A percentile compares a stretch with the other conserved stretches of the same genome.
phyloP scores from a whole-genome alignment of 2,329 filamentous ascomycete genomes.

The Diaporthe capsici region DNA sequence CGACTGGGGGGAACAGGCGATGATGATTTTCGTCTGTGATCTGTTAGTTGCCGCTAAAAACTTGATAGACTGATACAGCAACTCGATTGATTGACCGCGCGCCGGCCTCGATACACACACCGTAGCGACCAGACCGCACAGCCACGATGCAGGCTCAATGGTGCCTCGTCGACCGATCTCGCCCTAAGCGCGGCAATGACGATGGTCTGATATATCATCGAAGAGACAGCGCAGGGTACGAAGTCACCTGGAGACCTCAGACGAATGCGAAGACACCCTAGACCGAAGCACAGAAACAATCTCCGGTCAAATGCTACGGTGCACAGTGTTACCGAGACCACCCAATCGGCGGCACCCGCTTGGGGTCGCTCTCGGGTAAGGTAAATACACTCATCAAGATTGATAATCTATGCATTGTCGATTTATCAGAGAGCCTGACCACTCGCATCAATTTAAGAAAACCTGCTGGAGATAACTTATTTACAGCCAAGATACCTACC shows the following conservation, averaged over 20 bases:
- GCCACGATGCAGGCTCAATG: constrained; percentile 4
- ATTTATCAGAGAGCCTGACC: not conserved
- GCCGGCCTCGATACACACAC: not conserved
- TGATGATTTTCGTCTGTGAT: not conserved
- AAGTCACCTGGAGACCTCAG: not conserved
- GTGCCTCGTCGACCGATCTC: not conserved
- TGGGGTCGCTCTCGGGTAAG: not conserved
- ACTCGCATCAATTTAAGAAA: not conserved
- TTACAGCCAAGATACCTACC: too few relatives aligned
- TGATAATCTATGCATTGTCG: not conserved
- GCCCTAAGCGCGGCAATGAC: not conserved
- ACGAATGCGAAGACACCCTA: not conserved
- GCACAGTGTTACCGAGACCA: not conserved
- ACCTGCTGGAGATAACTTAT: not conserved
- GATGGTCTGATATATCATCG: not conserved
- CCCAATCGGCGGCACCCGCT: not conserved
- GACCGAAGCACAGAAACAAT: constrained; percentile 8
- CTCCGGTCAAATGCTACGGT: constrained; percentile 15
- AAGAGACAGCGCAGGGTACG: not conserved
- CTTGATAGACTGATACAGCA: too few relatives aligned
- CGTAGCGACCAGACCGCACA: not conserved
- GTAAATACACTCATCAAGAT: not conserved
- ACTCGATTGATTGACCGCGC: not conserved
- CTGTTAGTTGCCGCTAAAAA: too few relatives aligned
- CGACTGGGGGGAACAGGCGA: not conserved